Base-by-base conservation (phyloP, 352 stramenopile species). In the Globisporangium radiosum region DNA sequence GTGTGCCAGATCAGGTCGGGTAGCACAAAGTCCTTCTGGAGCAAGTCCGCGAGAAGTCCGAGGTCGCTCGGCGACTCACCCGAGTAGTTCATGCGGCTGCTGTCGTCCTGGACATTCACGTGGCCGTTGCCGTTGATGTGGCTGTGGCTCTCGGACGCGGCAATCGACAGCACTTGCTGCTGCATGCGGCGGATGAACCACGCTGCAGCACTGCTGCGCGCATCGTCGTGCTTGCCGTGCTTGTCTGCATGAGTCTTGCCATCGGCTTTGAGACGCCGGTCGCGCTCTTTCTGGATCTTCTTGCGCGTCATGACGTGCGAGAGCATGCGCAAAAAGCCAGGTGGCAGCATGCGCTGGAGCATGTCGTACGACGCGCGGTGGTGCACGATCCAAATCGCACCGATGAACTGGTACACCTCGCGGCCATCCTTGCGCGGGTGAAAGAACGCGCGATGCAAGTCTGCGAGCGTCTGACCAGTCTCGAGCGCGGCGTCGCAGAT, bases 1-100 rank as follows among this genome's bases (percentile, higher is more conserved):
- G 79, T 68, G 44, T 90, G 87, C 85, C 85, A 94, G 42, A 94
- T 87, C 40, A 92, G 66, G 48, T 94, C 85, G 5, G 83, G 85
- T 3, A 92, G 73, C 45, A 86, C 62, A 39, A 90, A 92, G 57
- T 90, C 79, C 25, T 85, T 85, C 13, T 79, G 62, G 1, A 94
- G 52, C 58, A 94, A 70, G 56, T 76, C 70, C 17, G 72, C 76
- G n/a, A 94, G 44, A 5, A 92, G 58, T 33, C 68, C 74, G 37
- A 94, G 72, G 57, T 94, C 82, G 7, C 69, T 74, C 8, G 76
- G 65, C 36, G 78, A 89, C 69, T 94, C 85, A 7, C 82, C 81
- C 47, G 66, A 64, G 54, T 94, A 94, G 60, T 92, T 94, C 52
- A 78, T 69, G 15, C 72, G 73, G 33, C 60, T 72, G 10, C 63